Evolutionary conservation across 805 yeast species (phyloP).

Genomic region (Teunomyces stri): DNA sequence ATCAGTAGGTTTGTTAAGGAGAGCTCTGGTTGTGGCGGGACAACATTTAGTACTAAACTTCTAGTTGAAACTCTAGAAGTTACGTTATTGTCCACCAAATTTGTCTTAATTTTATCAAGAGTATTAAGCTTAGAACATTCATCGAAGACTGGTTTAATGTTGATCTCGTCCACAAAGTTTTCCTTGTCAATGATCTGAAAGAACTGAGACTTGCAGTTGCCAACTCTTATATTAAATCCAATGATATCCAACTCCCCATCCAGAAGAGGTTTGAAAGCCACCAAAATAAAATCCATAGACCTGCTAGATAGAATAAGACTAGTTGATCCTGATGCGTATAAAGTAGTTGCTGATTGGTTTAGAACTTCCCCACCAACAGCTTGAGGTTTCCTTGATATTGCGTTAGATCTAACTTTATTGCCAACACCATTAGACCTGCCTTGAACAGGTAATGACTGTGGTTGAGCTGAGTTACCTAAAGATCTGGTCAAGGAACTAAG

Average conservation of each 20-base stretch:
- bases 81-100: slow-evolving; percentile 24
- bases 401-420: background rate
- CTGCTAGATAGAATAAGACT: slow-evolving; percentile 24
- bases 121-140: background rate
- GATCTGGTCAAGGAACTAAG: slow-evolving; percentile 11
- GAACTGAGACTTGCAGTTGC: slow-evolving; percentile 46
- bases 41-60: slow-evolving; percentile 28
- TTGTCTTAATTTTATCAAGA: slow-evolving; percentile 16
- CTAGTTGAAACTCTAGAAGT: slow-evolving; percentile 16
- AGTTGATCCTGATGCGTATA: background rate
- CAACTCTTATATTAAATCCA: slow-evolving; percentile 51
- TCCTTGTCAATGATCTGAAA: slow-evolving; percentile 42
- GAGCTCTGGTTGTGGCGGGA: slow-evolving; percentile 59
- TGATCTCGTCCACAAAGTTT: slow-evolving; percentile 10
- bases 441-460: background rate
- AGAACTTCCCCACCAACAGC: background rate
- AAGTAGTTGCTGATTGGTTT: background rate
- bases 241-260: slow-evolving; percentile 49
- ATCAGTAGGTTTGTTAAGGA: slow-evolving; percentile 51
- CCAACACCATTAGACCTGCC: background rate
- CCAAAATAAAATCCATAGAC: slow-evolving; percentile 34
- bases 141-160: slow-evolving; percentile 5
- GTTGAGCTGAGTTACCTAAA: background rate
- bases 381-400: background rate
- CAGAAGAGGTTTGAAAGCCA: slow-evolving; percentile 48